Percentiles rank a stretch among this genome's conserved stretches.
These are phyloP conservation scores for Friedmanniomyces simplex DNA, from an alignment of 495 filamentous ascomycete genomes.

Conservation along the genomic window DNA sequence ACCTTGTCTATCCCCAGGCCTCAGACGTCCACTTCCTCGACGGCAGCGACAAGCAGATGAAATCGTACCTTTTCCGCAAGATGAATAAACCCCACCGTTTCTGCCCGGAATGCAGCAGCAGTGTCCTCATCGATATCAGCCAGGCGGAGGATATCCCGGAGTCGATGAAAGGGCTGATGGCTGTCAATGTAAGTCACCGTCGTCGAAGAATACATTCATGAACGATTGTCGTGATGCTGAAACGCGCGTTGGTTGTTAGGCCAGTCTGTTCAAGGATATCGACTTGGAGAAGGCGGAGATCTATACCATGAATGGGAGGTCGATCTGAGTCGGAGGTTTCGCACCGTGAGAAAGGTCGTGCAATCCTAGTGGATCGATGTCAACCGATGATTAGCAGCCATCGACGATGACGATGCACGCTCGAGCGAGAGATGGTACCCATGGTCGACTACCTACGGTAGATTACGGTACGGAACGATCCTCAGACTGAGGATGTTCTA, in stretches of 20 bases:
- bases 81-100: slow-evolving; percentile 23
- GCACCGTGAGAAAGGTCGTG: neutral
- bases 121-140: slow-evolving; percentile 13
- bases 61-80: slow-evolving; percentile 23
- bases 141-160: neutral
- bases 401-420: too few relatives aligned
- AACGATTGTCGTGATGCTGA: neutral
- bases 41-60: slow-evolving; percentile 20
- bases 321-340: too few relatives aligned
- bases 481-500: too few relatives aligned
- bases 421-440: too few relatives aligned
- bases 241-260: neutral
- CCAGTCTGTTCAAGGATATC: slow-evolving; percentile 6
- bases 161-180: neutral
- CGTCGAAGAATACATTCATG: neutral
- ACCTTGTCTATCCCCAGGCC: slow-evolving; percentile 30
- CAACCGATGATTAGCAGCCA: too few relatives aligned
- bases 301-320: neutral
- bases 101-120: slow-evolving; percentile 27
- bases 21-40: slow-evolving; percentile 23
- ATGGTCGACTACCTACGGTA: too few relatives aligned
- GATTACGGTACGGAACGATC: too few relatives aligned
- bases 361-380: too few relatives aligned
- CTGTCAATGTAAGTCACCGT: neutral
- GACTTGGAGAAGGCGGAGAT: slow-evolving; percentile 1